Conservation (phyloP, 352 stramenopile species). For the Phytophthora nicotianae region DNA sequence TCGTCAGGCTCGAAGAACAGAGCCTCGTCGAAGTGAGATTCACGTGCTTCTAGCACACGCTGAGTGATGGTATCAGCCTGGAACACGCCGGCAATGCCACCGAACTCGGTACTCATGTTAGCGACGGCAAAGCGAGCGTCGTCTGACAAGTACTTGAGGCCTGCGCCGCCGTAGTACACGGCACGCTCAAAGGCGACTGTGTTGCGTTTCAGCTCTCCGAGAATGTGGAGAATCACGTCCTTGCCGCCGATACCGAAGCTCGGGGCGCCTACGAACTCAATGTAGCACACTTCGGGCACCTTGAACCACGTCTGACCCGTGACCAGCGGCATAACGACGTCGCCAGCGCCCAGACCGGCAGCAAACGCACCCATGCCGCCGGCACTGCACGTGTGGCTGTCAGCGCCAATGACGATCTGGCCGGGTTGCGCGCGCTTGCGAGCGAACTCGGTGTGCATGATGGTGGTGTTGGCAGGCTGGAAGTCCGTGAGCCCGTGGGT, state of each 20-base stretch:
- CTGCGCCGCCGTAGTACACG: constrained; percentile 76
- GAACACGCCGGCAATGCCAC: constrained; percentile 82
- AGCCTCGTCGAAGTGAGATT: constrained; percentile 70
- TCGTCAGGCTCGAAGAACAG: constrained; percentile 73
- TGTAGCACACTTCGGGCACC: constrained; percentile 77
- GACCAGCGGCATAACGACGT: constrained; percentile 85
- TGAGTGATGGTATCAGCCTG: constrained; percentile 76
- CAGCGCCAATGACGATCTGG: constrained; percentile 85
- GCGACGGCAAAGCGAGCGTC: constrained; percentile 82
- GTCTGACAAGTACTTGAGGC: constrained; percentile 68
- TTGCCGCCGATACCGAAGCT: constrained; percentile 80
- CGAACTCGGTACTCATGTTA: constrained; percentile 88
- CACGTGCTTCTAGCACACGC: constrained; percentile 54
- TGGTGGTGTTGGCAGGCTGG: constrained; percentile 83
- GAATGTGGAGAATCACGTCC: constrained; percentile 82
- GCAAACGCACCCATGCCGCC: constrained; percentile 82
- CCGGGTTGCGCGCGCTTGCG: constrained; percentile 80
- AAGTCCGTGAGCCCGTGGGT: constrained; percentile 79
- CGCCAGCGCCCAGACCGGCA: constrained; percentile 67
- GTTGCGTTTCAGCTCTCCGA: constrained; percentile 83
- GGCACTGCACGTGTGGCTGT: constrained; percentile 78
- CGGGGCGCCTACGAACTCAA: constrained; percentile 76
- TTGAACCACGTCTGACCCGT: constrained; percentile 89
- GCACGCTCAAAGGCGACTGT: constrained; percentile 82
- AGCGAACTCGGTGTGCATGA: constrained; percentile 88